Conservation (phyloP, 345 rosid species). For the Rhodamnia argentea region DNA sequence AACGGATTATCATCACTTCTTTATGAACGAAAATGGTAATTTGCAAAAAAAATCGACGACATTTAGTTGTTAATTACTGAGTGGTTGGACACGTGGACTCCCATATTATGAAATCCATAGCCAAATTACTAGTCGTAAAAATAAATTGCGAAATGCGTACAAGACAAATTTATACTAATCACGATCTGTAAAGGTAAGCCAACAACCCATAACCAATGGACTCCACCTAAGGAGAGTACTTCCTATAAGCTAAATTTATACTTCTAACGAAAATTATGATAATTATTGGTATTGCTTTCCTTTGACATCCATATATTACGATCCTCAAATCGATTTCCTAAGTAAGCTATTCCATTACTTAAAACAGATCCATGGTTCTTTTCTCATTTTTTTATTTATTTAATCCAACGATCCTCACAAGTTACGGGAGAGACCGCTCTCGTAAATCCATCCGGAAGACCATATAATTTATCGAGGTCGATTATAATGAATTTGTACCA, state of each 20-base stretch:
- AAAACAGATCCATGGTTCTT: no score
- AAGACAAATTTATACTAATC: neutral
- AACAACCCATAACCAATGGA: neutral
- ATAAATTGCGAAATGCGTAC: neutral
- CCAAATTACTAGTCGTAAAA: neutral
- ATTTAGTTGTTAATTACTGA: neutral
- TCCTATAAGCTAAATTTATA: neutral
- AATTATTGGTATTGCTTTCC: neutral
- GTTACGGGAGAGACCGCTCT: neutral
- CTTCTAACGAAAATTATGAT: neutral
- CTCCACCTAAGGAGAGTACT: neutral
- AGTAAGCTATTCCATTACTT: accelerated
- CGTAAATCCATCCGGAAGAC: accelerated
- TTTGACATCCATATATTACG: accelerated
- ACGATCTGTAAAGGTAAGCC: neutral
- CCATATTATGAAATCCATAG: neutral
- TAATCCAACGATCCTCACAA: no score
- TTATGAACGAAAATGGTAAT: neutral
- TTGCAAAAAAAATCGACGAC: neutral
- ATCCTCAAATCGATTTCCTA: accelerated
- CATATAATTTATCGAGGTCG: neutral
- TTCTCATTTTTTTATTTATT: no score
- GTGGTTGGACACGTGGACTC: neutral
- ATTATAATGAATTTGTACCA: no score
- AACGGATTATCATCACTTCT: neutral